Conservation (phyloP, 345 rosid genomes). For the Trapa bicornis region DNA sequence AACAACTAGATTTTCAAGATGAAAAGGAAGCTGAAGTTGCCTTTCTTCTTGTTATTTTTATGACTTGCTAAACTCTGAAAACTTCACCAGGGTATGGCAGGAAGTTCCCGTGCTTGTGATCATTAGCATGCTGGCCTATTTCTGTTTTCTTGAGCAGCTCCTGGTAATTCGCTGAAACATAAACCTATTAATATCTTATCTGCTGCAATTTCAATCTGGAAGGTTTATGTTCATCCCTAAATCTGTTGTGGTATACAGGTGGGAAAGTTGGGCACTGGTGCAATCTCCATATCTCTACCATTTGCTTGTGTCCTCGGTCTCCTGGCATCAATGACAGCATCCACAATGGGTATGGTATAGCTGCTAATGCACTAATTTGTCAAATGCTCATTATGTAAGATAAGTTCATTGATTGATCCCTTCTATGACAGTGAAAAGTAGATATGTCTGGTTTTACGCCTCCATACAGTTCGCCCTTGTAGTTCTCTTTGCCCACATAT, state of each 20-base stretch:
- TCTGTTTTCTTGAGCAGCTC: constrained; percentile 91
- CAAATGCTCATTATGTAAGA: not conserved
- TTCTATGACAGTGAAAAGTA: constrained; percentile 47
- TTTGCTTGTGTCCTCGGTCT: constrained; percentile 85
- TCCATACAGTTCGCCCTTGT: constrained; percentile 71
- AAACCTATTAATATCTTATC: not conserved
- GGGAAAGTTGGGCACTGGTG: constrained; percentile 62
- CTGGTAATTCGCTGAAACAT: constrained; percentile 32
- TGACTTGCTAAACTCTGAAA: constrained; percentile 2
- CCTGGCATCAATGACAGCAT: constrained; percentile 69
- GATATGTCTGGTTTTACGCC: constrained; percentile 83
- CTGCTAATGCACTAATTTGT: not conserved
- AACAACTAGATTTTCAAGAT: too few relatives aligned
- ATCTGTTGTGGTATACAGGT: constrained; percentile 31
- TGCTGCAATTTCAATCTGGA: not conserved
- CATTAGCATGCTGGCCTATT: constrained; percentile 83
- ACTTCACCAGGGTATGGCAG: constrained; percentile 64
- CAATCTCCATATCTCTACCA: constrained; percentile 84
- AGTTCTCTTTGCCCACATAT: constrained; percentile 75
- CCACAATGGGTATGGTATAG: constrained; percentile 70
- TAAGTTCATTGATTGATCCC: not conserved
- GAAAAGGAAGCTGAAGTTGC: too few relatives aligned
- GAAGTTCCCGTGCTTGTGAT: constrained; percentile 77
- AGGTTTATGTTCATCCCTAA: not conserved
- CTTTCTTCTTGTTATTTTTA: not conserved